These are phyloP conservation scores for Pleomassaria siparia DNA, from an alignment of 2,329 filamentous ascomycete genomes.

Conservation along the genomic window DNA sequence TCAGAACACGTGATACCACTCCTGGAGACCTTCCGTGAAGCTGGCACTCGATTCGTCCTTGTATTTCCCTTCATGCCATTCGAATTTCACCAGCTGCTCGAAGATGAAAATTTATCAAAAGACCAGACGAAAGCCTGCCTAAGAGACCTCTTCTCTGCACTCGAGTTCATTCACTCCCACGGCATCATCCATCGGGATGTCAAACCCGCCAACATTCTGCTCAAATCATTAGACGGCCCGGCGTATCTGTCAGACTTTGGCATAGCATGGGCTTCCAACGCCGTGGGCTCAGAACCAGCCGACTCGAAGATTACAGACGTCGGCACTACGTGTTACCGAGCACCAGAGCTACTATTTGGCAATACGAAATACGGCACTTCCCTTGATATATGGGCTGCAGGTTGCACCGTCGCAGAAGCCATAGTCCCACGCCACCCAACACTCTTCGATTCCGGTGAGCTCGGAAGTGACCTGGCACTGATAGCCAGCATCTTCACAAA, in stretches of 20 bases:
- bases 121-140: constrained; percentile 54
- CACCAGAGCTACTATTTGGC: constrained; percentile 89
- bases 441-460: constrained; percentile 83
- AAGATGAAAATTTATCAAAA: constrained; percentile 44
- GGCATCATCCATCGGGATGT: constrained; percentile 91
- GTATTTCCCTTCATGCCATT: constrained; percentile 82
- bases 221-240: constrained; percentile 67
- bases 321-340: constrained; percentile 86
- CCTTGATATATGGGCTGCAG: constrained; percentile 88
- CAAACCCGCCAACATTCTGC: constrained; percentile 86
- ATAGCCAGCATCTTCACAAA: constrained; percentile 92
- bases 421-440: constrained; percentile 57
- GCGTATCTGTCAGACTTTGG: constrained; percentile 89
- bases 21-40: constrained; percentile 68
- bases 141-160: constrained; percentile 68
- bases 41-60: constrained; percentile 73
- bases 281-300: constrained; percentile 61
- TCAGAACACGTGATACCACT: constrained; percentile 66
- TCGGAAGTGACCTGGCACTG: constrained; percentile 88
- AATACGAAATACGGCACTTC: constrained; percentile 68
- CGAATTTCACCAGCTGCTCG: constrained; percentile 70
- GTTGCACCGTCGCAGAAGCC: constrained; percentile 80
- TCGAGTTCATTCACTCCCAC: constrained; percentile 69
- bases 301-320: constrained; percentile 84
- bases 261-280: constrained; percentile 75